phyloP scores from a whole-genome alignment of 306 rosid genomes.

The Sicyos edulis region DNA sequence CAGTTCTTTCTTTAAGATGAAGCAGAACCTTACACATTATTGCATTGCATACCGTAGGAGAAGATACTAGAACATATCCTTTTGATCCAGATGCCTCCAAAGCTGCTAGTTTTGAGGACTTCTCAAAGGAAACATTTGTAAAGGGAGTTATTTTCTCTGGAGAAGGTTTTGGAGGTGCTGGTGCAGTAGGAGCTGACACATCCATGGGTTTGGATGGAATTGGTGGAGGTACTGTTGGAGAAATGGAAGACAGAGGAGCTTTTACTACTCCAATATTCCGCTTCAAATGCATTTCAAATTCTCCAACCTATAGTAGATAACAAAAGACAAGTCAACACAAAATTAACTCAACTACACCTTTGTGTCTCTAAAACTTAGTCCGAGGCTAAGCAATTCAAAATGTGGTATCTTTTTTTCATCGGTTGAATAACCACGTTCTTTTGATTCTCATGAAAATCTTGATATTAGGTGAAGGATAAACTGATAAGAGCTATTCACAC shows the following conservation, averaged over 20 bases:
- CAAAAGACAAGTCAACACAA: constrained; percentile 16
- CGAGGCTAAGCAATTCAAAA: neutral
- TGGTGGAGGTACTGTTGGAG: constrained; percentile 67
- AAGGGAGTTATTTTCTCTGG: constrained; percentile 55
- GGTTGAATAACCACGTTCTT: neutral
- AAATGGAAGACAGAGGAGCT: constrained; percentile 61
- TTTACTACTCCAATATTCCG: constrained; percentile 63
- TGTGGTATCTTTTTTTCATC: neutral
- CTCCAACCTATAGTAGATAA: constrained; percentile 65
- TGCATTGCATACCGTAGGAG: constrained; percentile 57
- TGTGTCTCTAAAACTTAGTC: constrained; percentile 2
- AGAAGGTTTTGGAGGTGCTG: constrained; percentile 56
- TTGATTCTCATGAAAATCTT: neutral
- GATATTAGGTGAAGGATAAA: constrained; percentile 5
- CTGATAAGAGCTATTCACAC: neutral
- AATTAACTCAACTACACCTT: neutral
- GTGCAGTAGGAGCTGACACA: constrained; percentile 43
- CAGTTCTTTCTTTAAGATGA: neutral
- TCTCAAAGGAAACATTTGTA: constrained; percentile 32
- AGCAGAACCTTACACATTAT: constrained; percentile 3
- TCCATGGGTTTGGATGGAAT: constrained; percentile 75
- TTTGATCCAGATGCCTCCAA: constrained; percentile 72
- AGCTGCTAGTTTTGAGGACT: constrained; percentile 64
- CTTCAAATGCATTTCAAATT: constrained; percentile 93
- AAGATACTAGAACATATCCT: constrained; percentile 52